Evolutionary conservation across 345 rosid species (phyloP), one percentile per base, ranked within the genome.

Genomic region (Eucalyptus decipiens): DNA sequence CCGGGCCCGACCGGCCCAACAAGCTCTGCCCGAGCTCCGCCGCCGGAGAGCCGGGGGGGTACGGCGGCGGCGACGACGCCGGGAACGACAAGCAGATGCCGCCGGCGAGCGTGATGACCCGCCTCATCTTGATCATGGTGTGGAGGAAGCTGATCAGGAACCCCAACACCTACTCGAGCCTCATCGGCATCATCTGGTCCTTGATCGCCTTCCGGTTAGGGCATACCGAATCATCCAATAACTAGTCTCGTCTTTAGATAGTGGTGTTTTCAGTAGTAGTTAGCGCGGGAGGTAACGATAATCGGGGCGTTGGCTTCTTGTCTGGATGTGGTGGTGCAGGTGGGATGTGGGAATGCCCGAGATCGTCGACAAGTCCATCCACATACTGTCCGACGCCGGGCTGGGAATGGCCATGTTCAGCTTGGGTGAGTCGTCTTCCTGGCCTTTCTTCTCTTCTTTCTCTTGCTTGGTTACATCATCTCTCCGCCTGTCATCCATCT

Each of bases 371-470:
- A 86, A 92, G 92, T 97, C 99, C 56, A 97, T 97, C 91, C 93
- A 97, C 89, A 97, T 97, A 88, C 96, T 97, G 91, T 97, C 99
- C 50, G 99, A 97, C 94, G 99, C 99, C 87, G 99, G 99, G 87
- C 97, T 97, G 58, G 99, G 99, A 92, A 97, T 97, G 99, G 99
- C 99, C 87, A 97, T 97, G 99, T 97, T 97, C 94, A 97, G 99
- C 92, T 95, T 97, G 86, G 99, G 99, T 97, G 91, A 93, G 96
- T 91, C 62, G 19, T 40, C 48, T 49, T 6, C 30, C 58, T 85
- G 23, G n/a, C 69, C 17, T 49, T 26, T 50, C 24, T 28, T 49
- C 21, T 42, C 19, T 37, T 45, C 18, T 43, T 47, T 43, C 32
- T 42, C 85, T 37, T 80, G 85, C 23, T 80, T 85, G 43, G 23